Conservation (phyloP, 2,329 filamentous ascomycete species). For the Aspergillus udagawae region DNA sequence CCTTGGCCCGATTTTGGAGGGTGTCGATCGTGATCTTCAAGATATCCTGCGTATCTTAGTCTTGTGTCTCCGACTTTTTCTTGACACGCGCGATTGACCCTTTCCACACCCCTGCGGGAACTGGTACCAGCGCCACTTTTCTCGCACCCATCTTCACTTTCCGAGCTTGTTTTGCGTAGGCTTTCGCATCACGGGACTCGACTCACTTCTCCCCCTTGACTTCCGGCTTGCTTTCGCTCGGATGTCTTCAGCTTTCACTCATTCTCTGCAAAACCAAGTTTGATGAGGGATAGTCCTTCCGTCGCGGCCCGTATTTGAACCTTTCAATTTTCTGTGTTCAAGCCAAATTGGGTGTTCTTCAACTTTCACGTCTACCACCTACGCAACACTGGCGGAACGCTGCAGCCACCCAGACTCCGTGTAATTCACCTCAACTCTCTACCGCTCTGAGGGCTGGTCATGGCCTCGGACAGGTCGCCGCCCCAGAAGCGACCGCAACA, state of each 20-base stretch:
- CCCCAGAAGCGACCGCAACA: slow-evolving; percentile 22
- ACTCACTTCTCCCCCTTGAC: slow-evolving; percentile 7
- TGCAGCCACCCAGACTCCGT: slow-evolving; percentile 7
- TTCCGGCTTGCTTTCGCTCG: slow-evolving; percentile 13
- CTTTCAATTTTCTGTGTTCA: slow-evolving; percentile 18
- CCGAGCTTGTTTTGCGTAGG: not conserved
- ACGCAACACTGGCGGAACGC: slow-evolving; percentile 17
- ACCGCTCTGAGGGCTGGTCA: slow-evolving; percentile 23
- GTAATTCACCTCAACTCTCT: slow-evolving; percentile 14
- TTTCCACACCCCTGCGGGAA: not conserved
- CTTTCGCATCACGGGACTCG: slow-evolving; percentile 1
- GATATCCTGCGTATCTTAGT: slow-evolving; percentile 5
- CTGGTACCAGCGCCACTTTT: slow-evolving; percentile 3
- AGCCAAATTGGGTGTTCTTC: slow-evolving; percentile 16
- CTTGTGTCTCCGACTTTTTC: slow-evolving; percentile 4
- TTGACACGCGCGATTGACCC: slow-evolving; percentile 8
- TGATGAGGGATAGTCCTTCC: slow-evolving; percentile 22
- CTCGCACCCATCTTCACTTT: slow-evolving; percentile 1
- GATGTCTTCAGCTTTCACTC: slow-evolving; percentile 15
- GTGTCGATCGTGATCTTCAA: slow-evolving; percentile 19
- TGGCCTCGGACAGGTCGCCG: slow-evolving; percentile 29
- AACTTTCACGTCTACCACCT: slow-evolving; percentile 9
- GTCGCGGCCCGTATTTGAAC: slow-evolving; percentile 24
- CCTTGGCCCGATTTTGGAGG: slow-evolving; percentile 7
- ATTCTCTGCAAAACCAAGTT: slow-evolving; percentile 12